Percentiles rank a stretch among this genome's conserved stretches.
These are phyloP conservation scores for Buxus sempervirens DNA, from an alignment of 164 flowering plant genomes.

Conservation along the genomic window DNA sequence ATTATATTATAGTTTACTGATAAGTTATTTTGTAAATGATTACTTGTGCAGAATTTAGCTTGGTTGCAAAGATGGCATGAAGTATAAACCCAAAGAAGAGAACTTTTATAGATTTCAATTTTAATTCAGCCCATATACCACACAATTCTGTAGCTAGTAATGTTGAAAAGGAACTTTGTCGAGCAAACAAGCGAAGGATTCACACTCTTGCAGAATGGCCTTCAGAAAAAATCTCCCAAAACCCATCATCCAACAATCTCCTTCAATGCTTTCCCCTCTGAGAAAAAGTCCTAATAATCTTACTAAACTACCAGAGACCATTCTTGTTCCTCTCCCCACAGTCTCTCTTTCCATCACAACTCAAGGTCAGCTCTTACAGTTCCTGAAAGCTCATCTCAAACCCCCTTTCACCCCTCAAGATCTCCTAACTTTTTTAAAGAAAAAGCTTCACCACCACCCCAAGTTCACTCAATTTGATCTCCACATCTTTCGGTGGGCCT, in stretches of 20 bases:
- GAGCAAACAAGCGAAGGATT: too few species aligned
- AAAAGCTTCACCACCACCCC: slow-evolving; percentile 80
- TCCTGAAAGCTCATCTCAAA: slow-evolving; percentile 54
- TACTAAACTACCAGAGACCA: slow-evolving; percentile 20
- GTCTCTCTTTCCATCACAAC: slow-evolving; percentile 42
- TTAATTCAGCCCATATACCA: too few species aligned
- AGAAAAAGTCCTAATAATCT: slow-evolving; percentile 10
- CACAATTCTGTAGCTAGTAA: too few species aligned
- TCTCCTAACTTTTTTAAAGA: slow-evolving; percentile 56
- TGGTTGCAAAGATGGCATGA: too few species aligned
- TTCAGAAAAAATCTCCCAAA: slow-evolving; percentile 23
- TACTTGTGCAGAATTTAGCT: too few species aligned
- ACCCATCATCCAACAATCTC: slow-evolving; percentile 8
- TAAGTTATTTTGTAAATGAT: too few species aligned
- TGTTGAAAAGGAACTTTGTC: too few species aligned
- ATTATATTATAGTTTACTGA: too few species aligned
- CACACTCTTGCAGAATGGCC: too few species aligned
- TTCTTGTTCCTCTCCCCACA: slow-evolving; percentile 31
- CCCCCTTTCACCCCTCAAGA: slow-evolving; percentile 43
- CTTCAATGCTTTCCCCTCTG: slow-evolving; percentile 8
- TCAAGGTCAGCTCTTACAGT: slow-evolving; percentile 32
- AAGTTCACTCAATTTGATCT: slow-evolving; percentile 66
- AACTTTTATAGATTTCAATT: too few species aligned
- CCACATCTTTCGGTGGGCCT: slow-evolving; percentile 72
- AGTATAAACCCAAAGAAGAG: too few species aligned